Percentiles rank a stretch among this genome's conserved stretches.
These are phyloP conservation scores for Pythium monospermum DNA, from an alignment of 352 stramenopile species.

Conservation along the genomic window DNA sequence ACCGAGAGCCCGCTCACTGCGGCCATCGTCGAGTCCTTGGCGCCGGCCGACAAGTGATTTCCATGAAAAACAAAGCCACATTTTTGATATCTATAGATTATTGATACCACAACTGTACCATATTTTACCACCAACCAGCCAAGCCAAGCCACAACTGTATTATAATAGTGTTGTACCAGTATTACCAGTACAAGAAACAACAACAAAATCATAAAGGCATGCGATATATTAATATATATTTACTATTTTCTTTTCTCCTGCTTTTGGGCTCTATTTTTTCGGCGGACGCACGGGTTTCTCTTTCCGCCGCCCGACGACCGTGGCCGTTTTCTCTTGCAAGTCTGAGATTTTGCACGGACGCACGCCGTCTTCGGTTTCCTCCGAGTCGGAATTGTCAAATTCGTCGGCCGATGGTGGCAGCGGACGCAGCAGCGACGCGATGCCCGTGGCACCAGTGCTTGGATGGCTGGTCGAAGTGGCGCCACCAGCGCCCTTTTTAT, in stretches of 20 bases:
- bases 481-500: slow-evolving; percentile 10
- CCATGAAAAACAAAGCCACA: background rate
- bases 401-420: slow-evolving; percentile 58
- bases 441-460: too few relatives aligned
- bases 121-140: slow-evolving; percentile 6
- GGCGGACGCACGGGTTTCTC: slow-evolving; percentile 43
- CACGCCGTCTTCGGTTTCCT: slow-evolving; percentile 64
- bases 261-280: slow-evolving; percentile 26
- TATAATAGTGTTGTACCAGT: too few relatives aligned
- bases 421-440: slow-evolving; percentile 36
- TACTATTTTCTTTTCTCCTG: too few relatives aligned
- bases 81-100: slow-evolving; percentile 21
- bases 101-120: background rate
- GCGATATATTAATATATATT: too few relatives aligned
- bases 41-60: too few relatives aligned
- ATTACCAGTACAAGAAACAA: too few relatives aligned
- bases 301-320: slow-evolving; percentile 55
- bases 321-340: slow-evolving; percentile 74
- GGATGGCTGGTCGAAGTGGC: too few relatives aligned
- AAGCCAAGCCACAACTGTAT: background rate
- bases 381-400: slow-evolving; percentile 68
- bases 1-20: slow-evolving; percentile 73
- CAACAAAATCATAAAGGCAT: too few relatives aligned
- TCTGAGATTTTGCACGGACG: slow-evolving; percentile 70
- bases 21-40: slow-evolving; percentile 42